phyloP scores from a whole-genome alignment of 2,329 filamentous ascomycete species.

The Podosphaera xanthii region DNA sequence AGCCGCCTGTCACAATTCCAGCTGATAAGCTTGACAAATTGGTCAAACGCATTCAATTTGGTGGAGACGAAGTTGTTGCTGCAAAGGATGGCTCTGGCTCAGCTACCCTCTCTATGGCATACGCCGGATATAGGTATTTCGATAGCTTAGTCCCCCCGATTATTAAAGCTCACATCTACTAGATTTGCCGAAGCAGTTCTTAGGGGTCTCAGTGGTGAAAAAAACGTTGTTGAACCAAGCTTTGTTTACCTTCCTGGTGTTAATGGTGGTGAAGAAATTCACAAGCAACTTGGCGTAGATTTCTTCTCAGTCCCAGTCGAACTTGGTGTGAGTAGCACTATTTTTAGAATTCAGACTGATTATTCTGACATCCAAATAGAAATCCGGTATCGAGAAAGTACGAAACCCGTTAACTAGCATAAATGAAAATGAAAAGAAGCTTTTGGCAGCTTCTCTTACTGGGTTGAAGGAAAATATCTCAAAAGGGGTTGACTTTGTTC shows the following conservation, averaged over 20 bases:
- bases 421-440: slow-evolving; percentile 71
- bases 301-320: slow-evolving; percentile 95
- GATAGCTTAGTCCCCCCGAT: background rate
- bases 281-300: slow-evolving; percentile 62
- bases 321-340: slow-evolving; percentile 53
- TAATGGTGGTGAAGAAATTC: slow-evolving; percentile 64
- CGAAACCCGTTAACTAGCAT: slow-evolving; percentile 55
- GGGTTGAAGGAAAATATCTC: slow-evolving; percentile 81
- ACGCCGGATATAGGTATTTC: slow-evolving; percentile 70
- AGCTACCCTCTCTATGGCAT: slow-evolving; percentile 84
- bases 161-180: slow-evolving; percentile 4
- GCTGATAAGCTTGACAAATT: slow-evolving; percentile 76
- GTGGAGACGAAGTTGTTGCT: slow-evolving; percentile 90
- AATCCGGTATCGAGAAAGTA: slow-evolving; percentile 67
- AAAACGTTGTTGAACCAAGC: slow-evolving; percentile 81
- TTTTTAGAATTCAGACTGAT: background rate
- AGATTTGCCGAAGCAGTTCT: slow-evolving; percentile 91
- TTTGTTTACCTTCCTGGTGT: slow-evolving; percentile 90
- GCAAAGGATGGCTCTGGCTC: slow-evolving; percentile 83
- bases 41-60: slow-evolving; percentile 90
- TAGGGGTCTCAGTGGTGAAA: slow-evolving; percentile 79
- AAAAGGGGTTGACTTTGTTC: slow-evolving; percentile 79
- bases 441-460: slow-evolving; percentile 51
- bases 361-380: slow-evolving; percentile 26
- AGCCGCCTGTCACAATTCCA: slow-evolving; percentile 59